A percentile compares a stretch with the other conserved stretches of the same genome.
Conservation (phyloP, 345 rosid genomes). For the Cardiospermum halicacabum region DNA sequence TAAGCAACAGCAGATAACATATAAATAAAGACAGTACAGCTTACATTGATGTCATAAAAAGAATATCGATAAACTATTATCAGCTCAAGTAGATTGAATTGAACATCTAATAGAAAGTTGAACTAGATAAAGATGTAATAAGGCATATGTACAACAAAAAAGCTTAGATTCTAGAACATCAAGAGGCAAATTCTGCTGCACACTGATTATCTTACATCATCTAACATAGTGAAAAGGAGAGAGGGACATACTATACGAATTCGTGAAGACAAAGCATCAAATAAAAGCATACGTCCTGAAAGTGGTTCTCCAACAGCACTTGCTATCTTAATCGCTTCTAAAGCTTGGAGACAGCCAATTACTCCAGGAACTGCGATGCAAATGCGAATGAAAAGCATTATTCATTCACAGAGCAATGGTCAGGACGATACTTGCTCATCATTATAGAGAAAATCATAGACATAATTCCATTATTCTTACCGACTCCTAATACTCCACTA, state of each 20-base stretch:
- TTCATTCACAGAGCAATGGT: neutral
- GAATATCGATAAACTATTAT: too few species aligned
- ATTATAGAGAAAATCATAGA: too few species aligned
- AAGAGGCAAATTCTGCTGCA: too few species aligned
- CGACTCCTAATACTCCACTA: slow-evolving; percentile 88
- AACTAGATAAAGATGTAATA: too few species aligned
- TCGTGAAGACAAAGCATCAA: slow-evolving; percentile 84
- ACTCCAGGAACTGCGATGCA: slow-evolving; percentile 84
- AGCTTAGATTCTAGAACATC: too few species aligned
- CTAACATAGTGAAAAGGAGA: neutral
- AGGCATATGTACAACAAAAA: too few species aligned
- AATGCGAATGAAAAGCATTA: neutral
- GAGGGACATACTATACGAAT: slow-evolving; percentile 63
- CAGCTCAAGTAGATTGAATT: neutral
- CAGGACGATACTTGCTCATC: too few species aligned
- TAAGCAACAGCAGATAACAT: slow-evolving; percentile 16
- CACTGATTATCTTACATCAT: too few species aligned
- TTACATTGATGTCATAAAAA: too few species aligned
- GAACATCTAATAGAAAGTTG: too few species aligned
- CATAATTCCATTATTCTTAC: too few species aligned
- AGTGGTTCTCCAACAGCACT: slow-evolving; percentile 81
- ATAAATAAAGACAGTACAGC: too few species aligned
- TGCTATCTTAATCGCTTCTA: slow-evolving; percentile 93
- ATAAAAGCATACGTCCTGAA: slow-evolving; percentile 79
- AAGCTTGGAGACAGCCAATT: slow-evolving; percentile 93